Evolutionary conservation across 2,329 filamentous ascomycete species (phyloP), one percentile per base, ranked within the genome.

Genomic region (Claviceps quebecensis): DNA sequence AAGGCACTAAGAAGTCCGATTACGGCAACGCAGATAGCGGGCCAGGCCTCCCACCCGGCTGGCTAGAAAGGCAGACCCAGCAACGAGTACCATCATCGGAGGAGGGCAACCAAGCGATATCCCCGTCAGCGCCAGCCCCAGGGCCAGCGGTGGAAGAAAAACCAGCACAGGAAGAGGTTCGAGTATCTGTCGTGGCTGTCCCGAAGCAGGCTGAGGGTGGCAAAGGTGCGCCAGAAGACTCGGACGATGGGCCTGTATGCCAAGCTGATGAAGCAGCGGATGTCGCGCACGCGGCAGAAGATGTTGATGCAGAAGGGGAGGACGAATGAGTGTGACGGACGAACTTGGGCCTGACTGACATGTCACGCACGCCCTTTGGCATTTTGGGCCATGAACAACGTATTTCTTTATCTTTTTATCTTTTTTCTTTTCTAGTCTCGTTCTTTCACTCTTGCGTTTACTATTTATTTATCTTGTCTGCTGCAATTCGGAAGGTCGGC

Each of bases 1-100:
- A 83, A 61, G 80, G 80, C 5, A 83, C 80, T 0, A 84, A 82
- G 64, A 84, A 84, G 62, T 76, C 76, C 40, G 80, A 84, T 59
- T 84, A 84, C 52, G 80, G 80, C 0, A 83, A 83, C 55, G 80
- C 80, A 0, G 77, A 78, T 37, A 83, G 80, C 57, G 80, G 80
- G 1, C 80, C 80, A 2, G 80, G 80, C 2, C 65, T 83, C 17
- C 80, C 80, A 1, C 80, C 80, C 2, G 72, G 71, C 0, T 81
- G 78, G 78, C 60, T 59, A 17, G 67, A 70, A 47, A 66, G 56
- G 50, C 59, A 60, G 49, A 47, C 56, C 1, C 56, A 55, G 7
- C 54, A 50, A 13, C 52, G 48, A 34, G 50, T 58, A 19, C 47
- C 58, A 22, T 48, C 52, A 1, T 57, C 58, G 49, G 59, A 51